These are phyloP conservation scores for Choricystis sp. DNA, from an alignment of 139 green algal species.

Conservation along the genomic window DNA sequence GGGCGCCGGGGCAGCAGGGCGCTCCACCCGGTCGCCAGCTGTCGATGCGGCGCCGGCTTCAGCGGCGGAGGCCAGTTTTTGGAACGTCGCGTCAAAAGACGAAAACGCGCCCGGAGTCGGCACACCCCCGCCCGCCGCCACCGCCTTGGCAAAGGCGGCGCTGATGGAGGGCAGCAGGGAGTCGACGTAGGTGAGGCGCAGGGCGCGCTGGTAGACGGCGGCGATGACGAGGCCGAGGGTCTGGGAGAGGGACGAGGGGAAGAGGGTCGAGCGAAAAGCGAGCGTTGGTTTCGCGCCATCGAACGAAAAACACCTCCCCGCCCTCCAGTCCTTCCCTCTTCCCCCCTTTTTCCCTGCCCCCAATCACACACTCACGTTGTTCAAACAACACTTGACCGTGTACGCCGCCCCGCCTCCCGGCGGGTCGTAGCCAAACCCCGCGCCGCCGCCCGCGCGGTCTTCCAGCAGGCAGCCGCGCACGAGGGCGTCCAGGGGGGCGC, in stretches of 20 bases:
- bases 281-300: too few species aligned
- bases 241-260: slow-evolving; percentile 17
- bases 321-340: too few species aligned
- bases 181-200: slow-evolving; percentile 81
- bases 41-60: neutral
- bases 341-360: too few species aligned
- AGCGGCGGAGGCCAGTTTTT: slow-evolving; percentile 25
- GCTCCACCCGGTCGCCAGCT: slow-evolving; percentile 6
- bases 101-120: neutral
- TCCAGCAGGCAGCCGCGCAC: slow-evolving; percentile 77
- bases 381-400: slow-evolving; percentile 86
- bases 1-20: slow-evolving; percentile 3
- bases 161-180: slow-evolving; percentile 53
- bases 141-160: slow-evolving; percentile 37
- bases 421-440: slow-evolving; percentile 51
- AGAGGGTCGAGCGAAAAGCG: neutral
- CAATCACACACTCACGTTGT: slow-evolving; percentile 54
- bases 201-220: slow-evolving; percentile 80
- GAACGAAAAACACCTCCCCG: too few species aligned
- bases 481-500: slow-evolving; percentile 54
- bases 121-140: slow-evolving; percentile 11
- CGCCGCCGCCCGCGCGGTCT: slow-evolving; percentile 59
- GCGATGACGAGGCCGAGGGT: slow-evolving; percentile 90
- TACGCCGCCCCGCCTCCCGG: slow-evolving; percentile 50
- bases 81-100: slow-evolving; percentile 1